These are phyloP conservation scores for Malus orientalis DNA, from an alignment of 306 rosid genomes.

Conservation along the genomic window DNA sequence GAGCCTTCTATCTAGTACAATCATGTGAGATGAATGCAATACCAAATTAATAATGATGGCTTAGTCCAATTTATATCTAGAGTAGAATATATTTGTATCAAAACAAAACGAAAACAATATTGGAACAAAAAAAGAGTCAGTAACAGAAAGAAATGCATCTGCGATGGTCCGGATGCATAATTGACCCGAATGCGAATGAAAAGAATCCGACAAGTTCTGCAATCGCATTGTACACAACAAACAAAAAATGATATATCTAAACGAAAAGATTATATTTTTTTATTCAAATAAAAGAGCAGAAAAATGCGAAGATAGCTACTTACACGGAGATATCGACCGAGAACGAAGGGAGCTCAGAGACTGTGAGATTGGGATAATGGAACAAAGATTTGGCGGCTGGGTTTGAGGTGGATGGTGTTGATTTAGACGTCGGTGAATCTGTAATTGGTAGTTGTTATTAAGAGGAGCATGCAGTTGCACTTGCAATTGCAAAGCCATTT, in stretches of 20 bases:
- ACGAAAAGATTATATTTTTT: neutral
- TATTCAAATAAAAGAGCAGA: neutral
- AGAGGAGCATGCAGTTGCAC: neutral
- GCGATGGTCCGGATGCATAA: slow-evolving; percentile 15
- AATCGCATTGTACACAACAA: neutral
- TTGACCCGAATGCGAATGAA: slow-evolving; percentile 26
- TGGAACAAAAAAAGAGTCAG: no score
- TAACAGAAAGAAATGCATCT: slow-evolving; percentile 17
- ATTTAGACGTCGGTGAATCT: neutral
- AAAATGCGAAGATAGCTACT: neutral
- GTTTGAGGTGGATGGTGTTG: slow-evolving; percentile 1
- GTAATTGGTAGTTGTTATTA: neutral
- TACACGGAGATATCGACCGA: slow-evolving; percentile 4
- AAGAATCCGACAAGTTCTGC: slow-evolving; percentile 13
- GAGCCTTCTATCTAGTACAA: no score
- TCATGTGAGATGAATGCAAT: neutral
- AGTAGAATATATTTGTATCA: no score
- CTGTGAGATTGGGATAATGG: neutral
- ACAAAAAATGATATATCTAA: neutral
- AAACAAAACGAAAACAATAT: no score
- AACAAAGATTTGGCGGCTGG: neutral
- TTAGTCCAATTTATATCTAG: no score
- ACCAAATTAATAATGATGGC: no score
- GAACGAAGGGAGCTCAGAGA: slow-evolving; percentile 1
- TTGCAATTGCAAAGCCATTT: slow-evolving; percentile 9